Evolutionary conservation across 225 moss, liverwort and hornwort genomes (phyloP).

Genomic region (Neckera pumila): DNA sequence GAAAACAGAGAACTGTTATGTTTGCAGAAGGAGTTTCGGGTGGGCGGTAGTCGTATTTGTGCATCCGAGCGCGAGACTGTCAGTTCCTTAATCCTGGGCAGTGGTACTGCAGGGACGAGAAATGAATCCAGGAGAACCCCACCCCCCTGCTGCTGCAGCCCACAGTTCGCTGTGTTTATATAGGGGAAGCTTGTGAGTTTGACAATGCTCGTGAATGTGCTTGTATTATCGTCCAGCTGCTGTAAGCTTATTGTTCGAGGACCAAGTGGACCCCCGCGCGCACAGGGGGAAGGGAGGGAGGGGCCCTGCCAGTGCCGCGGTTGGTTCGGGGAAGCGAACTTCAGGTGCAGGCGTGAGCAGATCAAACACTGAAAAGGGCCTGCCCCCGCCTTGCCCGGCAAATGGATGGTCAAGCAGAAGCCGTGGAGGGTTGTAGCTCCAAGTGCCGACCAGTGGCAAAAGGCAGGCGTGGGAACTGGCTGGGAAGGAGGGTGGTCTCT

Average conservation of each 20-base stretch:
- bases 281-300: too few relatives aligned
- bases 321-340: neutral
- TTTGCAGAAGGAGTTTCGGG: neutral
- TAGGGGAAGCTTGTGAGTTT: neutral
- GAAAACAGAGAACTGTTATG: neutral
- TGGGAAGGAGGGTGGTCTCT: too few relatives aligned
- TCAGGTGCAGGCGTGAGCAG: neutral
- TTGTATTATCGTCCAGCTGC: neutral
- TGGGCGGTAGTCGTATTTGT: neutral
- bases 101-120: neutral
- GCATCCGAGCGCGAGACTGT: neutral
- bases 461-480: neutral
- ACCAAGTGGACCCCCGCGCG: neutral
- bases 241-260: neutral
- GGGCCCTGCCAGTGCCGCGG: too few relatives aligned
- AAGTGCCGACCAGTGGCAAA: neutral
- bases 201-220: neutral
- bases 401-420: neutral
- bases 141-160: neutral
- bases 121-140: neutral
- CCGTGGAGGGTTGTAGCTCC: neutral
- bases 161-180: neutral
- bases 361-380: neutral
- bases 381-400: neutral
- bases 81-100: neutral